A percentile compares a stretch with the other conserved stretches of the same genome.
Conservation (phyloP, 306 rosid species). For the Betula pendula region DNA sequence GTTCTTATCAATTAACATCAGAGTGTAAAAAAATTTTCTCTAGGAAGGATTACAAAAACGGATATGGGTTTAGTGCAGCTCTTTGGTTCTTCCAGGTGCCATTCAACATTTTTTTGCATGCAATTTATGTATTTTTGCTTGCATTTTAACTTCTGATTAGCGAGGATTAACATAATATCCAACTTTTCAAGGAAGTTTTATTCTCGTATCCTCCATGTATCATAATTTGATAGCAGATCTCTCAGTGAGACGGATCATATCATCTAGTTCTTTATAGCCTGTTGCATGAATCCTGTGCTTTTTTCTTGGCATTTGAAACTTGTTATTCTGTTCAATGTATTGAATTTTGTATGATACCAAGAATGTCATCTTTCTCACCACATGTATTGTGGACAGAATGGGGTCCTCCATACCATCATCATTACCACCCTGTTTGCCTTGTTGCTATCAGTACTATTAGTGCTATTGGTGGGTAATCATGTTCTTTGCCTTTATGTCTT, state of each 20-base stretch:
- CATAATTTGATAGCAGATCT: conserved; percentile 5
- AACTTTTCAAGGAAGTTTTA: background rate
- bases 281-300: conserved; percentile 1
- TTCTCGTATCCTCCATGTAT: background rate
- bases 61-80: background rate
- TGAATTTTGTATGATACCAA: too few relatives aligned
- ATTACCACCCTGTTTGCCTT: background rate
- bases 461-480: background rate
- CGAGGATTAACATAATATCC: background rate
- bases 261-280: background rate
- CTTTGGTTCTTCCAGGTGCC: background rate
- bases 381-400: background rate
- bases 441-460: background rate
- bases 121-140: background rate
- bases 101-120: background rate
- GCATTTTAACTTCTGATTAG: background rate
- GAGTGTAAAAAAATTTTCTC: background rate
- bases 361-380: background rate
- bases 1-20: background rate
- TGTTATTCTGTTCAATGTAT: background rate
- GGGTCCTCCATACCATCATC: background rate
- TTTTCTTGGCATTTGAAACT: conserved; percentile 12
- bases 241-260: background rate
- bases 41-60: background rate
- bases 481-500: background rate